Conservation (phyloP, 164 flowering plant species). For the Platanus orientalis region DNA sequence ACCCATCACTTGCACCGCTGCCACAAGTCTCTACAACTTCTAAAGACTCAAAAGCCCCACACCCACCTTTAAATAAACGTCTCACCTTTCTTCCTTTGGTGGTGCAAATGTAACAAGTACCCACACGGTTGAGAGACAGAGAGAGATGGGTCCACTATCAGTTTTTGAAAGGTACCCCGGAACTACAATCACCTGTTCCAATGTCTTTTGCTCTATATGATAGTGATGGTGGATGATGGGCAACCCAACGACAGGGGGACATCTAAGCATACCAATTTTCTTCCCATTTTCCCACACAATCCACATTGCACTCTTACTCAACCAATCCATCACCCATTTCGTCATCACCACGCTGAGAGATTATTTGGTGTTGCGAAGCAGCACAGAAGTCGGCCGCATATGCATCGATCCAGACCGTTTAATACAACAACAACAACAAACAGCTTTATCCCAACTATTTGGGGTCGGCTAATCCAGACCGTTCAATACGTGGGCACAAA, state of each 20-base stretch:
- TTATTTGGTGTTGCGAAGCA: neutral
- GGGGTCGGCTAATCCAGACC: too few relatives aligned
- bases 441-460: too few relatives aligned
- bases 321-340: slow-evolving; percentile 35
- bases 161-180: slow-evolving; percentile 44
- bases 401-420: neutral
- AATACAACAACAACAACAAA: too few relatives aligned
- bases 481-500: too few relatives aligned
- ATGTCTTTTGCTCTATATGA: slow-evolving; percentile 23
- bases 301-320: slow-evolving; percentile 39
- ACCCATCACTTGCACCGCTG: slow-evolving; percentile 43
- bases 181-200: slow-evolving; percentile 40
- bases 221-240: slow-evolving; percentile 30
- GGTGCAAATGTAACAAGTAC: too few relatives aligned
- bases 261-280: slow-evolving; percentile 15
- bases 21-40: slow-evolving; percentile 11
- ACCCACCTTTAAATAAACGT: slow-evolving; percentile 44
- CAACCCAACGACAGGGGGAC: slow-evolving; percentile 29
- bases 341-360: slow-evolving; percentile 28
- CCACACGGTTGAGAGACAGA: neutral
- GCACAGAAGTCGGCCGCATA: neutral
- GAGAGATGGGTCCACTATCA: slow-evolving; percentile 31
- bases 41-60: slow-evolving; percentile 33
- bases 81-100: slow-evolving; percentile 1
- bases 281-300: slow-evolving; percentile 19